phyloP scores from a whole-genome alignment of 148 eudicot genomes.

The Camellia japonica region DNA sequence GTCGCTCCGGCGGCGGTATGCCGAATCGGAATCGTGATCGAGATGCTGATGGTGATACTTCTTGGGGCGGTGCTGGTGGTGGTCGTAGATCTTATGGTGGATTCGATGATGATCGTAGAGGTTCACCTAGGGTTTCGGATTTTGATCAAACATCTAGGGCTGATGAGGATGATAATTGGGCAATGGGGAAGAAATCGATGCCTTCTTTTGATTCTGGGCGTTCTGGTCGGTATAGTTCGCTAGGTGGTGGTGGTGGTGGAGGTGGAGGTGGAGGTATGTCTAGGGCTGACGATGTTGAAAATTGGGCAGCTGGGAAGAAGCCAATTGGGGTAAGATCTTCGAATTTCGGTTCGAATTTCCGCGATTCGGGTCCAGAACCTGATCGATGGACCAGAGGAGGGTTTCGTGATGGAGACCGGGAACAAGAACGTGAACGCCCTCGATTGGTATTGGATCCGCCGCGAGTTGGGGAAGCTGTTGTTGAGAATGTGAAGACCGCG shows the following conservation, averaged over 20 bases:
- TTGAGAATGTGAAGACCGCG: constrained; percentile 29
- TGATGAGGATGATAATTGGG: constrained; percentile 88
- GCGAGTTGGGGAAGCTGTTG: constrained; percentile 25
- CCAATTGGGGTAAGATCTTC: constrained; percentile 32
- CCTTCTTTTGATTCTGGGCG: constrained; percentile 32
- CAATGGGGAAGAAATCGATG: constrained; percentile 40
- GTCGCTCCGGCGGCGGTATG: constrained; percentile 24
- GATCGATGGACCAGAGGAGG: constrained; percentile 57
- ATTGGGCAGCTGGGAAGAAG: constrained; percentile 67
- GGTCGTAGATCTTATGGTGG: constrained; percentile 39
- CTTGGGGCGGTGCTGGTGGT: constrained; percentile 10
- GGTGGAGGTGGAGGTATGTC: constrained; percentile 33
- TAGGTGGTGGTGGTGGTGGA: constrained; percentile 40
- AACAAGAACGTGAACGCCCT: constrained; percentile 26
- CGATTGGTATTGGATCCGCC: constrained; percentile 55
- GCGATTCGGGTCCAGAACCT: constrained; percentile 48
- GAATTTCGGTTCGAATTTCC: constrained; percentile 50
- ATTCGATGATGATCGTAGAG: constrained; percentile 48
- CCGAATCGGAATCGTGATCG: constrained; percentile 15
- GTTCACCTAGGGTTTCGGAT: constrained; percentile 37
- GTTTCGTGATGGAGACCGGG: constrained; percentile 14
- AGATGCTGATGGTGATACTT: constrained; percentile 23
- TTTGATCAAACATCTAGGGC: constrained; percentile 61
- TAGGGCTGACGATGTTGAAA: constrained; percentile 77
- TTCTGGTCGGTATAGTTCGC: constrained; percentile 33